Conservation (phyloP, 2,329 filamentous ascomycete species). For the Phyllosticta citribraziliensis region DNA sequence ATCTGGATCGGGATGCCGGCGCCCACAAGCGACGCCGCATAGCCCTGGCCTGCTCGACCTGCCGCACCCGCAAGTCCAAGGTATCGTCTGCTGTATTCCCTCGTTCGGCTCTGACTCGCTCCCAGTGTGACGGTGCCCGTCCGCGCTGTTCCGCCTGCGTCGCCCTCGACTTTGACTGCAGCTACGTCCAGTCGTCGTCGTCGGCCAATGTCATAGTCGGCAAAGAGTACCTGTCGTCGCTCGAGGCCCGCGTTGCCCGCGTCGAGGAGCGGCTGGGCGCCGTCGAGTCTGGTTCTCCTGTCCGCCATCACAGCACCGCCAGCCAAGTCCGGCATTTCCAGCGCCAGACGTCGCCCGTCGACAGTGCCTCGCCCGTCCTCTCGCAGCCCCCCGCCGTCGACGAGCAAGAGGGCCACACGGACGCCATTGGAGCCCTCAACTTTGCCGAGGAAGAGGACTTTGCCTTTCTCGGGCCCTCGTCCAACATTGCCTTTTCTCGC, state of each 20-base stretch:
- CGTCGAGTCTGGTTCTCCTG: constrained; percentile 5
- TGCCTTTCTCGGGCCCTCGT: constrained; percentile 31
- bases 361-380: neutral
- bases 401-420: constrained; percentile 20
- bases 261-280: neutral
- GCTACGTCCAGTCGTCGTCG: constrained; percentile 29
- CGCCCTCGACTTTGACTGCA: constrained; percentile 35
- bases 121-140: constrained; percentile 33
- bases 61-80: constrained; percentile 27
- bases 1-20: neutral
- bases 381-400: neutral
- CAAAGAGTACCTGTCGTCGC: constrained; percentile 23
- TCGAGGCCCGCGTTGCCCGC: neutral
- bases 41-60: constrained; percentile 31
- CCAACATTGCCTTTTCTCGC: constrained; percentile 33
- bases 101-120: neutral
- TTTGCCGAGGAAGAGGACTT: constrained; percentile 30
- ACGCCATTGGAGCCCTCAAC: constrained; percentile 27
- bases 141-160: constrained; percentile 35
- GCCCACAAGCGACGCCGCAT: constrained; percentile 27
- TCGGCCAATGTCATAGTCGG: constrained; percentile 31
- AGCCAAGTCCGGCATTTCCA: constrained; percentile 4
- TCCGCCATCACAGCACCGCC: neutral
- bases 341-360: neutral
- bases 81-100: constrained; percentile 12